Conservation (phyloP, 805 yeast species). For the Wickerhamomyces silvicola region DNA sequence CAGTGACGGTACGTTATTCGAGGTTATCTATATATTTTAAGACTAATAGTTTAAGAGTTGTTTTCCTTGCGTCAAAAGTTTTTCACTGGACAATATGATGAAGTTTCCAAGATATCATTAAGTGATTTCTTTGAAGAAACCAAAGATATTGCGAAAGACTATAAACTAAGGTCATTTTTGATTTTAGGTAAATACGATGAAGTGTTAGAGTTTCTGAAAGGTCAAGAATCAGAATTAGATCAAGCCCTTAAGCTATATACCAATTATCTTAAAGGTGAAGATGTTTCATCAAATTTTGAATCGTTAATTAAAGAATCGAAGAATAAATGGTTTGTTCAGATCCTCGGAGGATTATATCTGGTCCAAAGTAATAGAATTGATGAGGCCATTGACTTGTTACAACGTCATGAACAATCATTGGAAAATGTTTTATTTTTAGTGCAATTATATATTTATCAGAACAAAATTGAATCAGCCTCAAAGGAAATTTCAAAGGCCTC, state of each 20-base stretch:
- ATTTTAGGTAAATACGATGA: constrained; percentile 22
- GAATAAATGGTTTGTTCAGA: constrained; percentile 27
- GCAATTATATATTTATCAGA: constrained; percentile 33
- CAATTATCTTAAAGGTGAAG: constrained; percentile 19
- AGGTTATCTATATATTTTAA: too few species aligned
- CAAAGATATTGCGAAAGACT: constrained; percentile 23
- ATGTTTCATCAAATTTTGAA: constrained; percentile 12
- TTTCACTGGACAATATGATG: constrained; percentile 50
- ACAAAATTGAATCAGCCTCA: constrained; percentile 39
- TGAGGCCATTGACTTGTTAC: constrained; percentile 34
- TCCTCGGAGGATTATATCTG: constrained; percentile 34
- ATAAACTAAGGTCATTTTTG: constrained; percentile 28
- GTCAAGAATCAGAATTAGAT: constrained; percentile 2
- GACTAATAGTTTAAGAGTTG: too few species aligned
- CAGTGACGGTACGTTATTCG: constrained; percentile 10
- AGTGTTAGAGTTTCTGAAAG: constrained; percentile 1
- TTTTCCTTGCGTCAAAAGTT: constrained; percentile 52
- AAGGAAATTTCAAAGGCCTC: constrained; percentile 38
- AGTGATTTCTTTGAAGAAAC: constrained; percentile 33
- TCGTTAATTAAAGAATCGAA: constrained; percentile 14
- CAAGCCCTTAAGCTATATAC: constrained; percentile 24
- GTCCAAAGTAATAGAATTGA: constrained; percentile 34
- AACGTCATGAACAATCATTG: constrained; percentile 32
- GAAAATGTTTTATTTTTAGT: constrained; percentile 37
- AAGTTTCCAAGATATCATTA: constrained; percentile 32